phyloP scores from a whole-genome alignment of 805 yeast species.

The Candida corydali region DNA sequence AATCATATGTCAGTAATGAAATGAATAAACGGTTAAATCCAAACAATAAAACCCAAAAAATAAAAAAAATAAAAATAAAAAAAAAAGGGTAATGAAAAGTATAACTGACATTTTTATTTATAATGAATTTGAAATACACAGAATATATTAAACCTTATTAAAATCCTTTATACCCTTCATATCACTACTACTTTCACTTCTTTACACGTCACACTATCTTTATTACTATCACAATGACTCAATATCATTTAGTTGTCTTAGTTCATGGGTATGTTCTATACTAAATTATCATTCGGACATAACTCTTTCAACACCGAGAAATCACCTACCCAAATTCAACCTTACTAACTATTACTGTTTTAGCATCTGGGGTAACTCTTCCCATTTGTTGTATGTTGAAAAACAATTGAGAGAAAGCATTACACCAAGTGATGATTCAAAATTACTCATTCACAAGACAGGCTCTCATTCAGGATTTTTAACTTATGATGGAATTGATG shows the following conservation, averaged over 20 bases:
- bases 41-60: too few species aligned
- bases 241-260: constrained; percentile 61
- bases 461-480: constrained; percentile 65
- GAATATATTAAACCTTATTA: too few species aligned
- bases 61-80: too few species aligned
- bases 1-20: too few species aligned
- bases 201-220: too few species aligned
- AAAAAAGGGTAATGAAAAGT: too few species aligned
- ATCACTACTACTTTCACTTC: too few species aligned
- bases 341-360: constrained; percentile 11
- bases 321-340: not conserved
- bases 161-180: too few species aligned
- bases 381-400: constrained; percentile 62
- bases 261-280: constrained; percentile 65
- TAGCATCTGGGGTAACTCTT: constrained; percentile 63
- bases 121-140: too few species aligned
- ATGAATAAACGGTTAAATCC: too few species aligned
- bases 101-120: too few species aligned
- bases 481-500: constrained; percentile 84
- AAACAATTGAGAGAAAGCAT: constrained; percentile 36
- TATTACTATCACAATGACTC: too few species aligned
- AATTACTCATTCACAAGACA: constrained; percentile 42
- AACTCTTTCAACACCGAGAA: not conserved
- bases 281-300: not conserved
- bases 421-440: constrained; percentile 18